Base-by-base conservation (phyloP, 1,284 basidiomycete species). In the Sporisorium scitamineum region DNA sequence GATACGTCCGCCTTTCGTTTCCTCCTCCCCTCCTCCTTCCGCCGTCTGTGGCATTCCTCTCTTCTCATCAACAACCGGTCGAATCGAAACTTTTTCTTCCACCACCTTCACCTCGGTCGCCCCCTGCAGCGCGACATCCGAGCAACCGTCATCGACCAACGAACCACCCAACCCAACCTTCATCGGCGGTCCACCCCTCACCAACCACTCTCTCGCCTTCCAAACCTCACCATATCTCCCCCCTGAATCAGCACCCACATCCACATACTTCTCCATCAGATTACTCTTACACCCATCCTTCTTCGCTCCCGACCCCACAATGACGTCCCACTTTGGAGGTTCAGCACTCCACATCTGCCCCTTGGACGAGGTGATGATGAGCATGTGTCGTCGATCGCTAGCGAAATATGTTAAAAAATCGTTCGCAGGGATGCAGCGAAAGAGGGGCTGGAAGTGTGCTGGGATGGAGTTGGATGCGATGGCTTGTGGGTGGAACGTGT, bases 301-400 rank as follows among this genome's bases (percentile, higher is more conserved):
- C 6, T 9, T 41, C 13, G 76, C 71, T 6, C 18, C 14, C 0
- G 22, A 8, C 0, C 76, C 76, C 1, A 59, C 44, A 18, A 78
- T 67, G 2, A 11, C 4, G 4, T 51, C 31, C 76, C 76, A 78
- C 0, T 3, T 13, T 4, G 76, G 76, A 8, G 68, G 76, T 3
- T 50, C 13, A 10, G 59, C 14, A 22, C 42, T 54, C 67, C 71
- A 74, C 4, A 5, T 22, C 8, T 7, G 52, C 13, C 5, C 29
- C 42, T 1, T 11, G 13, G 14, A 10, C 20, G n/a, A n/a, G n/a
- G n/a, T 27, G 10, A 10, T 29, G 18, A 5, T 2, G 18, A 32
- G 54, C 80, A 81, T 81, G 39, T 81, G 80, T 14, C 69, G 66
- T 3, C 80, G 58, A 63, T 81, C 80, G 53, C 76, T 78, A 0